A percentile compares a stretch with the other conserved stretches of the same genome.
phyloP scores from a whole-genome alignment of 1,139 yeast species.

The Hyphopichia buzzinii region DNA sequence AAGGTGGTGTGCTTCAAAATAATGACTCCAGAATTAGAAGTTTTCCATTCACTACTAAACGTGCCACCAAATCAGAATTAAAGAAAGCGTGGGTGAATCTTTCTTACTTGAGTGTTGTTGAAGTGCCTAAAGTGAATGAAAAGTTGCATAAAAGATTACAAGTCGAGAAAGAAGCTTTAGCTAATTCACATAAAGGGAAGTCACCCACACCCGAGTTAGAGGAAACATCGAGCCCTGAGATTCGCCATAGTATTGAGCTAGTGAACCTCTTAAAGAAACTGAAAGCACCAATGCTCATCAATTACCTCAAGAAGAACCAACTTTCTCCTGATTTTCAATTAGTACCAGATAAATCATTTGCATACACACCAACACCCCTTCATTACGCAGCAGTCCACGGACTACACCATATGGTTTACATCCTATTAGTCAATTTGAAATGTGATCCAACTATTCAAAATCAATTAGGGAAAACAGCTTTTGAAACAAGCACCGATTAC shows the following conservation, averaged over 20 bases:
- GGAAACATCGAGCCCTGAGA: slow-evolving; percentile 29
- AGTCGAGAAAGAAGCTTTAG: slow-evolving; percentile 21
- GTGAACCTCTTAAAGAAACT: slow-evolving; percentile 63
- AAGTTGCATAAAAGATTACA: slow-evolving; percentile 21
- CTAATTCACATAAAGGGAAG: slow-evolving; percentile 16
- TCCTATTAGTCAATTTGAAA: slow-evolving; percentile 60
- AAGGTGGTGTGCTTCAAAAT: slow-evolving; percentile 45
- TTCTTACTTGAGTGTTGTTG: slow-evolving; percentile 55
- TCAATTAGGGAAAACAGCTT: slow-evolving; percentile 58
- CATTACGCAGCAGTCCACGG: slow-evolving; percentile 78
- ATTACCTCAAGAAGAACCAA: slow-evolving; percentile 59
- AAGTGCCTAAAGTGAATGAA: slow-evolving; percentile 51
- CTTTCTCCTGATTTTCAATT: slow-evolving; percentile 51
- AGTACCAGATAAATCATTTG: slow-evolving; percentile 52
- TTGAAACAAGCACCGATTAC: slow-evolving; percentile 41
- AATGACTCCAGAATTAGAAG: slow-evolving; percentile 59
- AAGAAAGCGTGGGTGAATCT: slow-evolving; percentile 83
- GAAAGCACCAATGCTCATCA: slow-evolving; percentile 70
- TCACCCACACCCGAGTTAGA: slow-evolving; percentile 12
- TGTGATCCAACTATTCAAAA: slow-evolving; percentile 68
- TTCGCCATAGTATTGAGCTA: slow-evolving; percentile 57
- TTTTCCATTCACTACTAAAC: slow-evolving; percentile 85
- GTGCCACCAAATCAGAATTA: slow-evolving; percentile 83
- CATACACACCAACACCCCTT: slow-evolving; percentile 67
- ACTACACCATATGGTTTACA: slow-evolving; percentile 62